Percentiles rank a stretch among this genome's conserved stretches.
Conservation (phyloP, 2,329 filamentous ascomycete species). For the Pestalotiopsis sp. region DNA sequence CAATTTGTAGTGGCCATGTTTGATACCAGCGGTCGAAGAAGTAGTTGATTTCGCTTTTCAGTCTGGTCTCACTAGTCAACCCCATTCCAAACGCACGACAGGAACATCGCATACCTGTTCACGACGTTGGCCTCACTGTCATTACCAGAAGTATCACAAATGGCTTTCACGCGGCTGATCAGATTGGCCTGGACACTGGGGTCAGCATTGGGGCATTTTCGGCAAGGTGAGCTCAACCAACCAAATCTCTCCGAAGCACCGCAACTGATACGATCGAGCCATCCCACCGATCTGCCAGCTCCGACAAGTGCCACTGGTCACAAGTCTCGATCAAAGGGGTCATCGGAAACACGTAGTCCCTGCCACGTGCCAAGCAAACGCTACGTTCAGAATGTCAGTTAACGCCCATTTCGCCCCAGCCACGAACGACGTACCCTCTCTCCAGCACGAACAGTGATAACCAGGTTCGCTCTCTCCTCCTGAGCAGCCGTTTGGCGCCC, state of each 20-base stretch:
- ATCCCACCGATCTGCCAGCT: constrained; percentile 66
- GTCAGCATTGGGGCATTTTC: background rate
- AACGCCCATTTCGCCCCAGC: background rate
- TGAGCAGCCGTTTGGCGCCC: constrained; percentile 60
- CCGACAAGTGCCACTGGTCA: constrained; percentile 68
- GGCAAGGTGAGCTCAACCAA: constrained; percentile 31
- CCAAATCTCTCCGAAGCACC: constrained; percentile 67
- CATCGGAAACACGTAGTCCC: constrained; percentile 68
- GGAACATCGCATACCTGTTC: constrained; percentile 42
- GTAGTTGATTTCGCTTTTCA: constrained; percentile 33
- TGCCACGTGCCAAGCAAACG: constrained; percentile 69
- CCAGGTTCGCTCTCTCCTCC: constrained; percentile 70
- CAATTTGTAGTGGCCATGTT: constrained; percentile 53
- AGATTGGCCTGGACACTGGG: constrained; percentile 46
- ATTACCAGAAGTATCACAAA: constrained; percentile 58
- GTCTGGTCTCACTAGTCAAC: constrained; percentile 15
- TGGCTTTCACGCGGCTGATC: constrained; percentile 57
- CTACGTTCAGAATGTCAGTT: constrained; percentile 32
- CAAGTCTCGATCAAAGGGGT: constrained; percentile 68
- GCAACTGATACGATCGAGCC: constrained; percentile 73
- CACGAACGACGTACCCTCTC: constrained; percentile 50
- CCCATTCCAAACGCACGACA: background rate
- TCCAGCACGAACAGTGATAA: constrained; percentile 73
- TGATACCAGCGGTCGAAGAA: constrained; percentile 37
- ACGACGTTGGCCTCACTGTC: constrained; percentile 56